Base-by-base conservation (phyloP, 768 basidiomycete genomes). In the Tricholoma hemisulphureum region DNA sequence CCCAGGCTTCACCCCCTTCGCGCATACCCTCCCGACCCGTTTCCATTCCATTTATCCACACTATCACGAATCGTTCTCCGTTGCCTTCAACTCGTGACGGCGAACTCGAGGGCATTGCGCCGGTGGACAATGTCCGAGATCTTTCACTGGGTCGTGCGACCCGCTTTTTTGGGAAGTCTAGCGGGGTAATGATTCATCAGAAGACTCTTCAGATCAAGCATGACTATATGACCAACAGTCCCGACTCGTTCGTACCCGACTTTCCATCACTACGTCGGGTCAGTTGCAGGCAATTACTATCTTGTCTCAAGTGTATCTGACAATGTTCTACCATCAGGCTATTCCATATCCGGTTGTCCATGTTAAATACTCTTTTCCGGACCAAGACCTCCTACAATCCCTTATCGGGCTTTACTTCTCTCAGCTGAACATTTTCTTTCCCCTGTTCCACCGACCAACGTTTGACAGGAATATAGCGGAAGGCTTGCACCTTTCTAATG, bases 371-470 rank as follows among this genome's bases (percentile, higher is more conserved):
- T 59, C 18, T 0, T 87, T 85, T 60, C 86, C 86, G 0, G 76
- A 81, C 6, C 51, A 71, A 0, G 83, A 83, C 48, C 79, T 94
- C 51, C 73, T 81, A 8, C 51, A 60, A 10, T 45, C 61, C 0
- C 77, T 95, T 41, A 72, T 91, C 48, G 80, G 86, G 29, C 73
- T 84, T 23, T 93, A 88, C 64, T 96, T 95, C 66, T 56, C 60
- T 2, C 62, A 80, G 34, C 57, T 79, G 60, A 89, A 93, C 63
- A 61, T 75, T 21, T 76, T 81, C 53, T 66, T 82, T 0, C 91
- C 92, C 1, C 74, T 95, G 2, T 74, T 96, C 3, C 91, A 94
- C 63, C 81, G 85, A 6, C 85, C 84, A 0, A 83, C 82, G 5
- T 90, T 95, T 62, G 79, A 86, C 35, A 72, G 76, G 13, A 73